These are phyloP conservation scores for Aspergillus japonicus DNA, from an alignment of 2,329 filamentous ascomycete species.

Conservation along the genomic window DNA sequence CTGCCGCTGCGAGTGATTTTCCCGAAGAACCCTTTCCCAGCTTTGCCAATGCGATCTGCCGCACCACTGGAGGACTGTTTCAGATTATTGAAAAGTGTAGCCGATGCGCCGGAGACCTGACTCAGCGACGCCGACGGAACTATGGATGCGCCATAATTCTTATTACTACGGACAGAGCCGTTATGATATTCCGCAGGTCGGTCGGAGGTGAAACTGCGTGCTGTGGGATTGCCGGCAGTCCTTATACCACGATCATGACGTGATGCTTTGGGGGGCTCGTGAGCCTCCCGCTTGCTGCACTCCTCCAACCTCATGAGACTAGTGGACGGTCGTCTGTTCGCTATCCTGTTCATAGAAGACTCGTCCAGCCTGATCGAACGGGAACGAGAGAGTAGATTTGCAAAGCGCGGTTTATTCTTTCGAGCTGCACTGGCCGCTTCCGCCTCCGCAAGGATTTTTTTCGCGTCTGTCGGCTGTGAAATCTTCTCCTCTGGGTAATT, in stretches of 20 bases:
- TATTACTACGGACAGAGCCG: constrained; percentile 35
- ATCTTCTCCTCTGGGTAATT: constrained; percentile 22
- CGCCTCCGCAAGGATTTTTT: constrained; percentile 28
- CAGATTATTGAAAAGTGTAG: constrained; percentile 69
- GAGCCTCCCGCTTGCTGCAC: constrained; percentile 33
- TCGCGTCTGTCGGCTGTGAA: constrained; percentile 22
- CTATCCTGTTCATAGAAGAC: constrained; percentile 30
- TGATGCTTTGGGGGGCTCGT: constrained; percentile 59
- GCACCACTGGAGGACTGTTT: constrained; percentile 71
- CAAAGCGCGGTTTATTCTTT: constrained; percentile 47
- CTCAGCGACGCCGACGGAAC: constrained; percentile 48
- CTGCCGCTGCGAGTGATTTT: constrained; percentile 71
- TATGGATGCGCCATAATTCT: constrained; percentile 35
- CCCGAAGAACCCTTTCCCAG: constrained; percentile 79
- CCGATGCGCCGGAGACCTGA: constrained; percentile 56
- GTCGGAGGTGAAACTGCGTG: constrained; percentile 72
- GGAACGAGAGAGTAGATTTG: constrained; percentile 45
- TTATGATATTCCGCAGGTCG: constrained; percentile 45
- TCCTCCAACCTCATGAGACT: constrained; percentile 41
- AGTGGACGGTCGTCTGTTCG: constrained; percentile 40
- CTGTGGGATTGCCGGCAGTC: constrained; percentile 63
- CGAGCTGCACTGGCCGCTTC: constrained; percentile 32
- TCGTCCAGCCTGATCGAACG: constrained; percentile 48
- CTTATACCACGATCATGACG: constrained; percentile 67
- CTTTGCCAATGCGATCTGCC: constrained; percentile 67